Percentiles rank a stretch among this genome's conserved stretches.
These are phyloP conservation scores for Thelonectria rubi DNA, from an alignment of 2,329 filamentous ascomycete genomes.

Conservation along the genomic window DNA sequence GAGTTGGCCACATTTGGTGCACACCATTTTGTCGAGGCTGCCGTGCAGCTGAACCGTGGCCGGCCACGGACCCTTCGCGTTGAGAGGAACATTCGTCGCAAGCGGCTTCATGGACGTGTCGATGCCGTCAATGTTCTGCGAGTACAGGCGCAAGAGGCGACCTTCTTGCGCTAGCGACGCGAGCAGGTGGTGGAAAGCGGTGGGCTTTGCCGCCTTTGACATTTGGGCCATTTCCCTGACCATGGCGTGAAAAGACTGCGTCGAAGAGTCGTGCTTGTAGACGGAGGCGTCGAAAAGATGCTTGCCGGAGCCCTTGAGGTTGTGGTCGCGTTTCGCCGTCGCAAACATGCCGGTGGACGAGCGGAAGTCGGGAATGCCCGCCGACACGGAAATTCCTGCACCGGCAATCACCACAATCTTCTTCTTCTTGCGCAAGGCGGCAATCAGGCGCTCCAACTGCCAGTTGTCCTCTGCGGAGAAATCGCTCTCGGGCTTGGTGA, in stretches of 20 bases:
- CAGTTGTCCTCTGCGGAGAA: constrained; percentile 53
- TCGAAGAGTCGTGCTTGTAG: constrained; percentile 90
- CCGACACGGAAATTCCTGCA: constrained; percentile 95
- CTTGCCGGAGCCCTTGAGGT: constrained; percentile 88
- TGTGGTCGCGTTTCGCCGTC: constrained; percentile 84
- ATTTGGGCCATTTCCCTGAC: constrained; percentile 86
- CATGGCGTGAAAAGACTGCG: constrained; percentile 94
- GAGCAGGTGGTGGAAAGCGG: constrained; percentile 91
- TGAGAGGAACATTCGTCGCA: constrained; percentile 81
- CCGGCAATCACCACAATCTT: constrained; percentile 98
- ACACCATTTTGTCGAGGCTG: constrained; percentile 94
- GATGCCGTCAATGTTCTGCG: constrained; percentile 96
- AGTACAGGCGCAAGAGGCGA: constrained; percentile 88
- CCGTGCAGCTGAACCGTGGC: constrained; percentile 93
- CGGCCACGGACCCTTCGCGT: constrained; percentile 88
- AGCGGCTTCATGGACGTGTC: constrained; percentile 86
- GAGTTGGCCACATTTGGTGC: constrained; percentile 86
- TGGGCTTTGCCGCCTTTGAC: constrained; percentile 80
- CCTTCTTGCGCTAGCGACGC: constrained; percentile 89
- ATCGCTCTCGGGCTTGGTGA: constrained; percentile 63
- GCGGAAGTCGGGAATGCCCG: constrained; percentile 96
- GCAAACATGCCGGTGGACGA: constrained; percentile 91
- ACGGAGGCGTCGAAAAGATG: constrained; percentile 97
- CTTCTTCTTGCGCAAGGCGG: constrained; percentile 84
- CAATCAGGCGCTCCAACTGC: constrained; percentile 76